Evolutionary conservation across 2,329 filamentous ascomycete species (phyloP), one percentile per base, ranked within the genome.

Genomic region (Phaeosphaeria sp.): DNA sequence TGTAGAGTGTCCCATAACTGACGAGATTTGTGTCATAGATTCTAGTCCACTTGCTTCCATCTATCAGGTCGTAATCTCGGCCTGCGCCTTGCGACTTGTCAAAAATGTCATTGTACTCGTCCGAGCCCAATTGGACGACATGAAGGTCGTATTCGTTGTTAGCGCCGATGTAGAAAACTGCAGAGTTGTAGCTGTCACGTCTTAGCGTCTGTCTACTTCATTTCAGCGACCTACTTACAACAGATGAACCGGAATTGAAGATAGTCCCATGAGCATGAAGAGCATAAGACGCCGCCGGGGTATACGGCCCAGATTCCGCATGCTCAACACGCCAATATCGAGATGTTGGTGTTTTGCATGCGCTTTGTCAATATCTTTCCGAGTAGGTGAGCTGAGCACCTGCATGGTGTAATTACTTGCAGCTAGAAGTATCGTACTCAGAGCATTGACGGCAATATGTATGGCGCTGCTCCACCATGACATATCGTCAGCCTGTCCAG

Each of bases 391-490:
- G 23, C 48, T 60, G 9, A 73, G 5, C 1, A 68, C 62, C 51
- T 73, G 69, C 68, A 72, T 72, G 0, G 64, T 65, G 47, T 69
- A 71, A 25, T 67, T 73, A 23, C 63, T 68, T 4, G 60, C 58
- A 0, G 54, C 58, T 2, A 73, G 46, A 2, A 73, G 39, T 0
- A 63, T 20, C 0, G 69, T 70, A 36, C 78, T 79, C 22, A 83
- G 65, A 0, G 73, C 61, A 68, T 86, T 86, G 63, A 86, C 80
- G 0, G 78, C 50, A n/a, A 85, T 61, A 64, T 86, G 83, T 0
- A 81, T 39, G 17, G 22, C 15, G 1, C 56, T 59, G 33, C 55
- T 63, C 52, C 55, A 58, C 33, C 52, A 27, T 2, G 55, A 50
- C 2, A 66, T 54, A 1, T 42, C 22, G 3, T 18, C 17, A 2